phyloP scores from a whole-genome alignment of 306 rosid genomes.

The Prunus mongolica region DNA sequence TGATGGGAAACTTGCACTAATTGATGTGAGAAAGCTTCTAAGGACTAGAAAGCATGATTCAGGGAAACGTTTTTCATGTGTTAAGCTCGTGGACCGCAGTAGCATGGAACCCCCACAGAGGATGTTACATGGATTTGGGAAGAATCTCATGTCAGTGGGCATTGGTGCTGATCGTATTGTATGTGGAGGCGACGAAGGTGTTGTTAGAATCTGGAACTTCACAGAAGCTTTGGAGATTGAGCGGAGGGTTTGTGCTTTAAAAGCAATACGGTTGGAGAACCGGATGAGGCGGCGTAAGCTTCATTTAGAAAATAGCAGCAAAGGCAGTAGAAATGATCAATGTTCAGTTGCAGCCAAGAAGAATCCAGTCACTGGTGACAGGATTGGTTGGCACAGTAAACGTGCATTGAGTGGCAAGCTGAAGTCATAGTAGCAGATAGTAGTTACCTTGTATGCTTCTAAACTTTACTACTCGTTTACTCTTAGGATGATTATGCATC shows the following conservation, averaged over 20 bases:
- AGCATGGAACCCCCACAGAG: conserved; percentile 88
- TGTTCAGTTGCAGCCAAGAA: conserved; percentile 89
- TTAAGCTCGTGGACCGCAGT: conserved; percentile 27
- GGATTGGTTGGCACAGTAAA: conserved; percentile 58
- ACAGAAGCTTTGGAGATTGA: conserved; percentile 79
- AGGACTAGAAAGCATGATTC: conserved; percentile 36
- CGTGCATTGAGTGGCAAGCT: conserved; percentile 65
- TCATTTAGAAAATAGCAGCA: conserved; percentile 51
- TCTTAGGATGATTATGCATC: conserved; percentile 2
- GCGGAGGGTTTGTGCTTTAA: conserved; percentile 53
- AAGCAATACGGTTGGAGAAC: conserved; percentile 68
- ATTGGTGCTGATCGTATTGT: conserved; percentile 90
- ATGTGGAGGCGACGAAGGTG: conserved; percentile 95
- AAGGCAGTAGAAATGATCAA: conserved; percentile 55
- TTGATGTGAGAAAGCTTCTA: conserved; percentile 73
- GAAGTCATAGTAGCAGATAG: conserved; percentile 51
- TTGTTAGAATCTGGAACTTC: conserved; percentile 89
- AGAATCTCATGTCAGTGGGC: conserved; percentile 67
- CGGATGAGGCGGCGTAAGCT: conserved; percentile 79
- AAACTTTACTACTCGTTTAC: neutral
- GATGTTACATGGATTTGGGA: conserved; percentile 77
- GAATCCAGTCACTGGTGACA: conserved; percentile 45
- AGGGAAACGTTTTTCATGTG: conserved; percentile 34
- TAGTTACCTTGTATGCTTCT: conserved; percentile 3
- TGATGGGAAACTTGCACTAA: conserved; percentile 77